Evolutionary conservation across 805 yeast genomes (phyloP).

Genomic region (Cephaloascus fragrans): DNA sequence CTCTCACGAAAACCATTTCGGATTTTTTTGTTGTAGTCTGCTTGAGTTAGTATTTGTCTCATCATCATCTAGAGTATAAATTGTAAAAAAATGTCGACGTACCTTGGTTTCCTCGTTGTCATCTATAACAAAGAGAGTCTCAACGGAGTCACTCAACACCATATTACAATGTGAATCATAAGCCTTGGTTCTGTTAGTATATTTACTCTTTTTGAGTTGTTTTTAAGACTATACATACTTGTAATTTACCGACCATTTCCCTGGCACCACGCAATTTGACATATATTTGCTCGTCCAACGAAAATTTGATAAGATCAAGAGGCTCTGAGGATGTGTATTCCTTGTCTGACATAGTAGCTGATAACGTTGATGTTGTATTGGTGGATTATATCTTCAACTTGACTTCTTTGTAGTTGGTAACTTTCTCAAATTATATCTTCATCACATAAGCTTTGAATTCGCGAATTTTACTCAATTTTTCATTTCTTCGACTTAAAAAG

Average conservation of each 20-base stretch:
- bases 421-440: too few relatives aligned
- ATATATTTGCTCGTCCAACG: constrained; percentile 76
- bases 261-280: constrained; percentile 93
- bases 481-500: too few relatives aligned
- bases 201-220: not conserved
- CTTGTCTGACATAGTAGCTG: constrained; percentile 2
- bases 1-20: constrained; percentile 92
- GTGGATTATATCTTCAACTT: too few relatives aligned
- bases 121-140: constrained; percentile 56
- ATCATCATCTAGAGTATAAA: too few relatives aligned
- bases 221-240: constrained; percentile 31
- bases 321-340: constrained; percentile 46
- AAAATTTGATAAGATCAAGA: constrained; percentile 77
- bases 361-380: too few relatives aligned
- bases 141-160: constrained; percentile 88
- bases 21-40: constrained; percentile 44
- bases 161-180: constrained; percentile 95
- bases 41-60: constrained; percentile 7
- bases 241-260: constrained; percentile 82
- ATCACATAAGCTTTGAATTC: too few relatives aligned
- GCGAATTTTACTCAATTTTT: too few relatives aligned
- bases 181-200: constrained; percentile 28
- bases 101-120: constrained; percentile 34
- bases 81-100: too few relatives aligned
- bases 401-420: too few relatives aligned